Percentiles rank a stretch among this genome's conserved stretches.
Conservation (phyloP, 345 rosid genomes). For the Adansonia digitata region DNA sequence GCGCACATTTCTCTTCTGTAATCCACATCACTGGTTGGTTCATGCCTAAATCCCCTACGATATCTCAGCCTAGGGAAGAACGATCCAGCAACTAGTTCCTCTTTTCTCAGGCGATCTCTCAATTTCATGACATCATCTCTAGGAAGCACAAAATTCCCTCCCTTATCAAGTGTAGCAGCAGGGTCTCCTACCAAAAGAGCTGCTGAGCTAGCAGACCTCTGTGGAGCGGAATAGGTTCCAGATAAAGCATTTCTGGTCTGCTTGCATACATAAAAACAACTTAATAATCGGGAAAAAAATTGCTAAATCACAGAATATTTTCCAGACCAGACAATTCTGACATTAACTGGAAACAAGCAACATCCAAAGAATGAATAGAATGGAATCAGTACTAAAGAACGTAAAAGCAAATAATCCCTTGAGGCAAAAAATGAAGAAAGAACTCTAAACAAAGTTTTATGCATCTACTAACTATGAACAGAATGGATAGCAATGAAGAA, state of each 20-base stretch:
- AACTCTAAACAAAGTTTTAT: neutral
- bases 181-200: conserved; percentile 99
- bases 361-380: neutral
- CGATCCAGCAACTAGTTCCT: conserved; percentile 80
- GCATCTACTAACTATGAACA: neutral
- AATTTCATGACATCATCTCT: conserved; percentile 98
- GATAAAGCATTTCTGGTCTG: conserved; percentile 99
- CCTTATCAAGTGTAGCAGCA: conserved; percentile 83
- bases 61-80: conserved; percentile 65
- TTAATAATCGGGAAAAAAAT: neutral
- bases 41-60: conserved; percentile 51
- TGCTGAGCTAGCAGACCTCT: conserved; percentile 98
- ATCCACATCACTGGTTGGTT: conserved; percentile 56
- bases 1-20: conserved; percentile 97
- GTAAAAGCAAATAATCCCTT: neutral
- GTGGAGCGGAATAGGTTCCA: conserved; percentile 99
- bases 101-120: conserved; percentile 93
- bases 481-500: neutral
- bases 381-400: neutral
- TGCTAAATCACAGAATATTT: neutral
- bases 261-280: conserved; percentile 10
- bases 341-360: neutral
- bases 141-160: conserved; percentile 96
- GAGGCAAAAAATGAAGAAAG: neutral
- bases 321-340: neutral